phyloP scores from a whole-genome alignment of 352 stramenopile species.

The Pythium phragmitis region DNA sequence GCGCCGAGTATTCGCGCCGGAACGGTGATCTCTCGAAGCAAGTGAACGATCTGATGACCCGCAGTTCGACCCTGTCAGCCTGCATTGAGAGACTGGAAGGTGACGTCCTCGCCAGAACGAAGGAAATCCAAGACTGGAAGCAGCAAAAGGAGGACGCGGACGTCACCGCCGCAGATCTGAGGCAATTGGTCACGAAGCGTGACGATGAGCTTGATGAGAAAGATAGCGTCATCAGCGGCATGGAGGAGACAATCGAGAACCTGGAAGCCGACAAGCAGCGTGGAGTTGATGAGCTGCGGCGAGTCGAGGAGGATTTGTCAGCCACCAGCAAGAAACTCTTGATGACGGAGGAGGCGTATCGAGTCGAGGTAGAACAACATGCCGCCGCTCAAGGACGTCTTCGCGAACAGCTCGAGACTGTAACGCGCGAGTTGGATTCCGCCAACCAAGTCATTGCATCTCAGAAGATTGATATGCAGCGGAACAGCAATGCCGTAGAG shows the following conservation, averaged over 20 bases:
- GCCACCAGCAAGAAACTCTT: background rate
- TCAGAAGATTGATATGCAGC: background rate
- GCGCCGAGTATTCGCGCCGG: no score
- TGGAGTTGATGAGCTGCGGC: background rate
- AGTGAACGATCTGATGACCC: no score
- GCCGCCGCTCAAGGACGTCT: background rate
- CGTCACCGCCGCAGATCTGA: background rate
- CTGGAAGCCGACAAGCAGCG: slow-evolving; percentile 15
- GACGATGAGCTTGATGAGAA: slow-evolving; percentile 27
- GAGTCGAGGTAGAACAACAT: background rate
- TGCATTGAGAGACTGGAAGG: no score
- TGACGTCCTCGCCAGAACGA: background rate
- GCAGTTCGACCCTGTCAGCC: no score
- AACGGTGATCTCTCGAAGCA: no score
- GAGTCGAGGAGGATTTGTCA: background rate
- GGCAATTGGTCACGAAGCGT: slow-evolving; percentile 8
- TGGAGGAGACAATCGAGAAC: slow-evolving; percentile 26
- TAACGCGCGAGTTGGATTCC: background rate
- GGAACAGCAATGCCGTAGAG: background rate
- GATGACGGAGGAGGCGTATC: background rate
- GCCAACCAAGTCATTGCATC: slow-evolving; percentile 3
- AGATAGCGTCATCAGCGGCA: slow-evolving; percentile 25
- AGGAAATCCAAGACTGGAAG: background rate
- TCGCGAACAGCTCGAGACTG: background rate
- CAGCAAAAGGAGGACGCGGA: slow-evolving; percentile 12